These are phyloP conservation scores for Geotrichum australiense DNA, from an alignment of 1,139 yeast species.

Conservation along the genomic window DNA sequence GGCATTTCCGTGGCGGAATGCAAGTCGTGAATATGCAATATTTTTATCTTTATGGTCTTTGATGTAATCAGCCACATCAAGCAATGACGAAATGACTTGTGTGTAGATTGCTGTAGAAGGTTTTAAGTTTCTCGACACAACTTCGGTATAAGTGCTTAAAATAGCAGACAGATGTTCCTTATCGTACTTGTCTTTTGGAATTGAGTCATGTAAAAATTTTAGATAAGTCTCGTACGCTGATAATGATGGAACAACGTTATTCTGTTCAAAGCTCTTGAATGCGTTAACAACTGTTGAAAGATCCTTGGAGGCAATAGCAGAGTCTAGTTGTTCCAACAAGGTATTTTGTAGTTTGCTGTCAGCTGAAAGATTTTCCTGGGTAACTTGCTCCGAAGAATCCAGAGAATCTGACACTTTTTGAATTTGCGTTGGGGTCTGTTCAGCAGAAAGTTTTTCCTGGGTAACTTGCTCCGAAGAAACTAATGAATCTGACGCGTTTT, in stretches of 20 bases:
- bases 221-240: conserved; percentile 9
- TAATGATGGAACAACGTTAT: conserved; percentile 6
- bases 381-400: too few relatives aligned
- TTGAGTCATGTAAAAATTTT: conserved; percentile 1
- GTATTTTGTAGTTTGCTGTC: too few relatives aligned
- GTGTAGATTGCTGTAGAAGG: conserved; percentile 27
- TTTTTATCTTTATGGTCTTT: conserved; percentile 3
- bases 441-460: too few relatives aligned
- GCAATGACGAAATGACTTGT: conserved; percentile 26
- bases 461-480: too few relatives aligned
- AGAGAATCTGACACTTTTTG: too few relatives aligned
- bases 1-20: conserved; percentile 17
- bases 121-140: conserved; percentile 6
- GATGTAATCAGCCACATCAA: conserved; percentile 24
- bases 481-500: too few relatives aligned
- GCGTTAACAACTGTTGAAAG: conserved; percentile 5
- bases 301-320: conserved; percentile 7
- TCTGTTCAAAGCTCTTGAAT: conserved; percentile 4
- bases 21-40: conserved; percentile 12
- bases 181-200: conserved; percentile 6
- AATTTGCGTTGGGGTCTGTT: too few relatives aligned
- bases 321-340: not conserved
- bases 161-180: conserved; percentile 10
- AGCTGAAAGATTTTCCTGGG: too few relatives aligned
- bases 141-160: conserved; percentile 12